Conservation (phyloP, 768 basidiomycete genomes). For the Lentinula lateritia region DNA sequence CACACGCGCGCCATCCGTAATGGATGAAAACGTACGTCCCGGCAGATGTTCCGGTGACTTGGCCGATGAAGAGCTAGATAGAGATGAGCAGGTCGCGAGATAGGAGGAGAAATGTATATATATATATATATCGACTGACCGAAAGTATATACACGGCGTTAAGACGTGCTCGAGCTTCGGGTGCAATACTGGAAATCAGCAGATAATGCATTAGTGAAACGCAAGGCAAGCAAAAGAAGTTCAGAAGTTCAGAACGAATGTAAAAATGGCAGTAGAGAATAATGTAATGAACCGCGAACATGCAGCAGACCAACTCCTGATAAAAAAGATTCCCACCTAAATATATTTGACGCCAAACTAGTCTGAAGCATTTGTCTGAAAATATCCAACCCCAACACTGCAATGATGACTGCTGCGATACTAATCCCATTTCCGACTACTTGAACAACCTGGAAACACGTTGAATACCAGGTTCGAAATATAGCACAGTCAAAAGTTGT, state of each 20-base stretch:
- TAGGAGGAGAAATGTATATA: not conserved
- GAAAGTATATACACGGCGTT: constrained; percentile 74
- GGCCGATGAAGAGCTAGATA: constrained; percentile 62
- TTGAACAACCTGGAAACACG: constrained; percentile 31
- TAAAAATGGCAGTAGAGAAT: not conserved
- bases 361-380: constrained; percentile 52
- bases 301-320: not conserved
- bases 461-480: too few relatives aligned
- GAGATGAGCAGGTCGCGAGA: not conserved
- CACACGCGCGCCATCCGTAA: constrained; percentile 66
- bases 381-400: constrained; percentile 45
- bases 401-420: constrained; percentile 44
- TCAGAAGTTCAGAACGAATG: not conserved
- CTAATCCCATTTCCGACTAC: constrained; percentile 36
- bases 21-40: constrained; percentile 66
- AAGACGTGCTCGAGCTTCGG: constrained; percentile 46
- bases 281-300: not conserved
- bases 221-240: constrained; percentile 23
- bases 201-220: constrained; percentile 23
- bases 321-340: not conserved
- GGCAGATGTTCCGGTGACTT: constrained; percentile 77
- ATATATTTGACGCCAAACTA: constrained; percentile 22
- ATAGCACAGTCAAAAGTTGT: too few relatives aligned
- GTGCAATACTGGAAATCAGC: constrained; percentile 26
- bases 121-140: constrained; percentile 19